Conservation (phyloP, 1,284 basidiomycete genomes). For the Naganishia sp. region DNA sequence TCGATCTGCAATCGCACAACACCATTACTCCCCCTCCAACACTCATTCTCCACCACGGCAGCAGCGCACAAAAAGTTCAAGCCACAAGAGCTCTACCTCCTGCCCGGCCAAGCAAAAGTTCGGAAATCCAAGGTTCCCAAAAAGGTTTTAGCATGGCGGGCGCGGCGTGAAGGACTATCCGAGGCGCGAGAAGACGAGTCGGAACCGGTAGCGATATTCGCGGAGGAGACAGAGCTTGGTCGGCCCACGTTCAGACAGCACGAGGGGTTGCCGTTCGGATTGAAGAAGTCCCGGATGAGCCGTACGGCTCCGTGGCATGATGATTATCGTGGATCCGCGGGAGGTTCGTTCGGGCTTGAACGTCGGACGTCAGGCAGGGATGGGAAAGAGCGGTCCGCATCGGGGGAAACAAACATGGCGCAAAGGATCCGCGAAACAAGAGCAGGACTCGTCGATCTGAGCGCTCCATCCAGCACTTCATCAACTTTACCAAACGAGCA, state of each 20-base stretch:
- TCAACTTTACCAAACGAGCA: too few relatives aligned
- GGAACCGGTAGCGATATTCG: neutral
- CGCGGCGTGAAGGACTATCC: neutral
- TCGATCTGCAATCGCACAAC: neutral
- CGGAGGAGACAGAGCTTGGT: conserved; percentile 3
- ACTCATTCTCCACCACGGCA: conserved; percentile 18
- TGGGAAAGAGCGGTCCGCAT: neutral
- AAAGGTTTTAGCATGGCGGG: conserved; percentile 5
- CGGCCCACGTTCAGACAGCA: neutral
- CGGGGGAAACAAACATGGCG: conserved; percentile 2
- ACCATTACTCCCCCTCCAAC: neutral
- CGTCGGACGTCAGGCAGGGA: neutral
- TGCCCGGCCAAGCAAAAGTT: conserved; percentile 10
- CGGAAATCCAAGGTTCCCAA: conserved; percentile 22
- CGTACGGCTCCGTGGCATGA: neutral
- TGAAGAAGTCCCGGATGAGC: neutral
- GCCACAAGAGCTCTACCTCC: conserved; percentile 25
- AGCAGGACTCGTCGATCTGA: conserved; percentile 8
- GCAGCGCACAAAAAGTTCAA: conserved; percentile 23
- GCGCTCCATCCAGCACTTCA: neutral
- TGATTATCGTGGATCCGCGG: neutral
- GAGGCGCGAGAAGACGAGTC: neutral
- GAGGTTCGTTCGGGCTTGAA: conserved; percentile 1
- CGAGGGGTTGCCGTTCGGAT: neutral
- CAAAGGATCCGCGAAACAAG: conserved; percentile 8